phyloP scores from a whole-genome alignment of 768 basidiomycete genomes.

The Amanita pallidorosea region DNA sequence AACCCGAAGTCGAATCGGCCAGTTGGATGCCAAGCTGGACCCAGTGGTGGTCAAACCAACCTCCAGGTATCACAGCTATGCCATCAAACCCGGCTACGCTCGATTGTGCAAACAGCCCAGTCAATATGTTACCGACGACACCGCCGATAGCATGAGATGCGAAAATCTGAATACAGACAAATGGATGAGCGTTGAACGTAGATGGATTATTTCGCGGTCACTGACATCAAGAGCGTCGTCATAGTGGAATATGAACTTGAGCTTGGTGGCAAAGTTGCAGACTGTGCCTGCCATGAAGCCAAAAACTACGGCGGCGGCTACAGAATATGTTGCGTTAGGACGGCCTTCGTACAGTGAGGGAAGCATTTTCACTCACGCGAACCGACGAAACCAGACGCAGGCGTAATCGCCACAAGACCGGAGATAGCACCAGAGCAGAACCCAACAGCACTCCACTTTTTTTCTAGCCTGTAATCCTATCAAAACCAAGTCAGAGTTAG shows the following conservation, averaged over 20 bases:
- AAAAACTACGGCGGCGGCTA: slow-evolving; percentile 75
- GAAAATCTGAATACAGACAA: slow-evolving; percentile 56
- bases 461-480: slow-evolving; percentile 83
- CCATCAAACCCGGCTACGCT: slow-evolving; percentile 79
- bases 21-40: slow-evolving; percentile 81
- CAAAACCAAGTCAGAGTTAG: not conserved
- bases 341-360: not conserved
- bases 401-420: slow-evolving; percentile 85
- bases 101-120: slow-evolving; percentile 79
- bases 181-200: not conserved
- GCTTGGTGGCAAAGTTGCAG: slow-evolving; percentile 93
- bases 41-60: slow-evolving; percentile 80
- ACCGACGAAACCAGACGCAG: slow-evolving; percentile 76
- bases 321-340: not conserved
- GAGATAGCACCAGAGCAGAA: slow-evolving; percentile 94
- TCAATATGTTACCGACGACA: slow-evolving; percentile 72
- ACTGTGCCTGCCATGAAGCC: slow-evolving; percentile 75
- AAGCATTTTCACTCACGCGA: slow-evolving; percentile 35
- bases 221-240: slow-evolving; percentile 77
- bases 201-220: slow-evolving; percentile 3
- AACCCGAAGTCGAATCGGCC: slow-evolving; percentile 57
- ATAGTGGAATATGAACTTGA: slow-evolving; percentile 73
- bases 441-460: slow-evolving; percentile 88
- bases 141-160: slow-evolving; percentile 78
- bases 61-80: slow-evolving; percentile 51